A percentile compares a stretch with the other conserved stretches of the same genome.
Evolutionary conservation across 768 basidiomycete genomes (phyloP).

Genomic region (Calocybe indica): DNA sequence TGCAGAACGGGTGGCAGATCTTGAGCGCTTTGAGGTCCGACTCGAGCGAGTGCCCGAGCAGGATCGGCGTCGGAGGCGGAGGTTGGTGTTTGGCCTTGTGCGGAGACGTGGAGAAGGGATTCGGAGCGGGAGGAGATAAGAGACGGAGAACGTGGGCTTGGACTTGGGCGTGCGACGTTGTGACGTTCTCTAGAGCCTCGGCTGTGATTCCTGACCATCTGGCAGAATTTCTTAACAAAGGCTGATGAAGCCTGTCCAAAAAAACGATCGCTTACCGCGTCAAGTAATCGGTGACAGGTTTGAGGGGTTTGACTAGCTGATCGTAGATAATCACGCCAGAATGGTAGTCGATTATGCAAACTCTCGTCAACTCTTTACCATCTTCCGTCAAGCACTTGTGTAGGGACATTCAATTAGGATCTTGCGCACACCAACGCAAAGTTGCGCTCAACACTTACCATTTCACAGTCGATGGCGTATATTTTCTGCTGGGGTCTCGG

Average conservation of each 20-base stretch:
- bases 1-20: constrained; percentile 78
- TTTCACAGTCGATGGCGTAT: constrained; percentile 93
- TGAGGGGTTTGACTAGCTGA: constrained; percentile 81
- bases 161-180: constrained; percentile 73
- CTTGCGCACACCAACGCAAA: too few species aligned
- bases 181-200: constrained; percentile 58
- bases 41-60: constrained; percentile 94
- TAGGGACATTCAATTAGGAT: neutral
- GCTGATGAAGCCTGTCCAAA: too few species aligned
- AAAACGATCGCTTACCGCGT: constrained; percentile 52
- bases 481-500: constrained; percentile 37
- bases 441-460: constrained; percentile 49
- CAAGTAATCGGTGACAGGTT: constrained; percentile 86
- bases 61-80: constrained; percentile 58
- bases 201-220: constrained; percentile 95
- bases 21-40: constrained; percentile 89
- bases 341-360: constrained; percentile 77
- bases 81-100: constrained; percentile 14
- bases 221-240: neutral
- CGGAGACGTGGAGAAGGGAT: constrained; percentile 34
- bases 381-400: constrained; percentile 80
- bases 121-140: constrained; percentile 43
- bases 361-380: constrained; percentile 83
- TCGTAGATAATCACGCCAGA: constrained; percentile 78
- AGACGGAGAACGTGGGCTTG: constrained; percentile 65